phyloP scores from a whole-genome alignment of 192 early-diverging fungal genomes.

The Geranomyces variabilis region DNA sequence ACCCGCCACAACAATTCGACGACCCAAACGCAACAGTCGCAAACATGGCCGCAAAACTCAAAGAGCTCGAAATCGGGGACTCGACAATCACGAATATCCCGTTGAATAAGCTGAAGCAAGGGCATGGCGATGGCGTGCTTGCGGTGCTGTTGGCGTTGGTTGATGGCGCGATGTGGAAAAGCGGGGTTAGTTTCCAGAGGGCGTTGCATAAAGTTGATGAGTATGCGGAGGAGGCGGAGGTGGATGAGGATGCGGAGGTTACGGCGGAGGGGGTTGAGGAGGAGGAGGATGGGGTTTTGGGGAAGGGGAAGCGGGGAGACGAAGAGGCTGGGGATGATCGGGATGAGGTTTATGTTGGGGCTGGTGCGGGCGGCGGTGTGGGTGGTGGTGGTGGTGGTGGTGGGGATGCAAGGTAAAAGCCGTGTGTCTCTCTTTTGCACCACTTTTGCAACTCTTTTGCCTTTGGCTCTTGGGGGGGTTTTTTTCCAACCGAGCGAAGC shows the following conservation, averaged over 20 bases:
- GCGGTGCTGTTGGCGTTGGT: slow-evolving; percentile 46
- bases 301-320: too few relatives aligned
- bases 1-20: slow-evolving; percentile 61
- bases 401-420: too few relatives aligned
- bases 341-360: slow-evolving; percentile 51
- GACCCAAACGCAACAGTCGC: slow-evolving; percentile 62
- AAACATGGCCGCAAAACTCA: slow-evolving; percentile 56
- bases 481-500: too few relatives aligned
- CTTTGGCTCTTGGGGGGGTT: too few relatives aligned
- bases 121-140: slow-evolving; percentile 57
- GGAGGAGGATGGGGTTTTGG: not conserved
- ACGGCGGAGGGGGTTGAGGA: slow-evolving; percentile 62
- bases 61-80: slow-evolving; percentile 45
- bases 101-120: slow-evolving; percentile 60
- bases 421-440: too few relatives aligned
- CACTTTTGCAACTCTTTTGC: too few relatives aligned
- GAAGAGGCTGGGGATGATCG: slow-evolving; percentile 50
- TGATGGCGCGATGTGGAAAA: slow-evolving; percentile 46
- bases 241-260: slow-evolving; percentile 63
- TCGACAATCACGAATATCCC: slow-evolving; percentile 50
- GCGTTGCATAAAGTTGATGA: slow-evolving; percentile 61
- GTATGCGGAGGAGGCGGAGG: slow-evolving; percentile 67
- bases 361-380: too few relatives aligned
- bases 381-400: too few relatives aligned
- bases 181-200: slow-evolving; percentile 49